Conservation (phyloP, 169 alveolate species). For the Plasmodium fragile region DNA sequence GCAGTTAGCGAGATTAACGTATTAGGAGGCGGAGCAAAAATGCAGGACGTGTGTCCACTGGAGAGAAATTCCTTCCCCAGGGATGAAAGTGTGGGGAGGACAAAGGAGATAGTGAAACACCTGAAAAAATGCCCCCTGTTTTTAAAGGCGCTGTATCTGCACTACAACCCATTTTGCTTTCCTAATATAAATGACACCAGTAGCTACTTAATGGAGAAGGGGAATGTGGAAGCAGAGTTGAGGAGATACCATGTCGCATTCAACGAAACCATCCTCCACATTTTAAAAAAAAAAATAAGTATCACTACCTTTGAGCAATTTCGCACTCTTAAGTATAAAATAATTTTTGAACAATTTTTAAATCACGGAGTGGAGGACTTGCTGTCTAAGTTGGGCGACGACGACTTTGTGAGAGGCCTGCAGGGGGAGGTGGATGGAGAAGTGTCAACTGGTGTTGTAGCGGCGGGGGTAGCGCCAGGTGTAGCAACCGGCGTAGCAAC, state of each 20-base stretch:
- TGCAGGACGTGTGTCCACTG: constrained; percentile 39
- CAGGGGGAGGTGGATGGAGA: not conserved
- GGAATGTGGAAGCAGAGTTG: constrained; percentile 7
- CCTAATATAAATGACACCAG: constrained; percentile 42
- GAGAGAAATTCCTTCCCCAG: constrained; percentile 2
- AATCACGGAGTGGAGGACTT: constrained; percentile 22
- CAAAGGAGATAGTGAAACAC: constrained; percentile 16
- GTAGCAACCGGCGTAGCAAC: too few relatives aligned
- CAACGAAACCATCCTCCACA: constrained; percentile 12
- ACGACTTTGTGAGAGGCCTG: constrained; percentile 1
- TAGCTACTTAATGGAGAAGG: not conserved
- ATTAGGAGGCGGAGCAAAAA: not conserved
- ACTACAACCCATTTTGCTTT: constrained; percentile 31
- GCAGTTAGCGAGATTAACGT: not conserved
- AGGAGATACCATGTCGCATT: not conserved
- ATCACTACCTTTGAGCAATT: constrained; percentile 13
- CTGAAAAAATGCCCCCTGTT: constrained; percentile 59
- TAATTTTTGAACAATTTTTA: constrained; percentile 8
- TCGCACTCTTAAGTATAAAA: constrained; percentile 19
- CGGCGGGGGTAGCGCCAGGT: not conserved
- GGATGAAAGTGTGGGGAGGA: not conserved
- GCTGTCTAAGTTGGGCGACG: not conserved
- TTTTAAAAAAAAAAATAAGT: constrained; percentile 14
- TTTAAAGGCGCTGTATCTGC: constrained; percentile 29
- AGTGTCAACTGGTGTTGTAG: too few relatives aligned